Conservation (phyloP, 768 basidiomycete species). For the Serendipita sp. region DNA sequence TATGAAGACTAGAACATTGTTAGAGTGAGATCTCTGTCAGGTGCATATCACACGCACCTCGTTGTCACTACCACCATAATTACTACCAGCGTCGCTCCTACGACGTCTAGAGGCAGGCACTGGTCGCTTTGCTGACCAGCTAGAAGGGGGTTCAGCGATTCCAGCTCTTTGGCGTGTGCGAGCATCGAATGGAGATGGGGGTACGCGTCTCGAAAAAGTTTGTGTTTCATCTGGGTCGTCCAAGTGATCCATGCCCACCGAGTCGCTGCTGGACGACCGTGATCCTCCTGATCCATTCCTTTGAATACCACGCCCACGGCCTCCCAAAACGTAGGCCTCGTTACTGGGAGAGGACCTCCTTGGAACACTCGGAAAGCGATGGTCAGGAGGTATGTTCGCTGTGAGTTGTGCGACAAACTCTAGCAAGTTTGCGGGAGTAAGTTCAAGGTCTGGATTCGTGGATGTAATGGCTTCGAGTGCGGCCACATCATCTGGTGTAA, state of each 20-base stretch:
- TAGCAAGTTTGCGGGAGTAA: constrained; percentile 51
- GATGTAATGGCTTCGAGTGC: constrained; percentile 43
- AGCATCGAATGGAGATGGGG: constrained; percentile 47
- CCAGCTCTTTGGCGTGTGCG: constrained; percentile 54
- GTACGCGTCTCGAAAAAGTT: neutral
- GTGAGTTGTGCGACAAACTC: constrained; percentile 34
- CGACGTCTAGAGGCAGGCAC: constrained; percentile 43
- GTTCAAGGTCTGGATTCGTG: constrained; percentile 44
- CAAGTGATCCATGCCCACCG: neutral
- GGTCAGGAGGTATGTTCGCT: constrained; percentile 14
- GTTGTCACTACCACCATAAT: constrained; percentile 43
- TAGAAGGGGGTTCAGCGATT: constrained; percentile 56
- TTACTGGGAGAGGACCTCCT: neutral
- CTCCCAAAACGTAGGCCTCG: neutral
- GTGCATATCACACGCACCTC: constrained; percentile 34
- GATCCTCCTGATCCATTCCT: neutral
- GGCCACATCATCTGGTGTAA: constrained; percentile 45
- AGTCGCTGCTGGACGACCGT: constrained; percentile 1
- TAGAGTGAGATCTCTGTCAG: neutral
- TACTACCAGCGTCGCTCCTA: constrained; percentile 50
- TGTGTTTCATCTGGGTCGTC: neutral
- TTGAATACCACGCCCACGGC: neutral
- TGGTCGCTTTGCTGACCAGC: constrained; percentile 50
- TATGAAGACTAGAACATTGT: constrained; percentile 10
- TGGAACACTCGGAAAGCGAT: neutral